Conservation (phyloP, 768 basidiomycete species). For the Tricholoma flavovirens region DNA sequence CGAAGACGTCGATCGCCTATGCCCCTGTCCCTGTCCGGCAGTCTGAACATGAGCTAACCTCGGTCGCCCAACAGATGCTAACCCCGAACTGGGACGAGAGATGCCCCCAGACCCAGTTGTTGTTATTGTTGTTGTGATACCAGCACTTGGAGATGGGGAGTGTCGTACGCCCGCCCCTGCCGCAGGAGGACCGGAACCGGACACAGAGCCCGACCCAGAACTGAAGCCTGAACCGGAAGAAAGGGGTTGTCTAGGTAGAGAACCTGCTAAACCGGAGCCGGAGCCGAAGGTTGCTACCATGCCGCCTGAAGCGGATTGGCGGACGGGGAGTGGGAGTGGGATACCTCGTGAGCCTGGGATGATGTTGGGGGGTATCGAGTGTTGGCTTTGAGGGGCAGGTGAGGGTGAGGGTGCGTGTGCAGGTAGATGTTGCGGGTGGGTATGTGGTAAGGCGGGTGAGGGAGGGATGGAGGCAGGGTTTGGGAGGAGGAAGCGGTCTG, state of each 20-base stretch:
- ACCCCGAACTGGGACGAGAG: background rate
- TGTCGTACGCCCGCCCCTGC: background rate
- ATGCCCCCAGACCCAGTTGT: background rate
- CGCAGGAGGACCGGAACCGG: background rate
- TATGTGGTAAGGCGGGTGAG: background rate
- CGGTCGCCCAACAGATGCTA: background rate
- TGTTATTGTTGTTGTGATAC: background rate
- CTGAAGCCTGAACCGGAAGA: background rate
- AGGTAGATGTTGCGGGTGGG: background rate
- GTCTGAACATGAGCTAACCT: background rate
- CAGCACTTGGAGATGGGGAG: background rate
- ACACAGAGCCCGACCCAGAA: background rate
- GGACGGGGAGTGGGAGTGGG: constrained; percentile 11
- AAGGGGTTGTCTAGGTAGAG: constrained; percentile 1
- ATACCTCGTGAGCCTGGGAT: constrained; percentile 1
- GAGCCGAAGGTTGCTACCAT: constrained; percentile 7
- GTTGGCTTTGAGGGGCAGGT: constrained; percentile 20
- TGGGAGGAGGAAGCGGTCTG: constrained; percentile 34
- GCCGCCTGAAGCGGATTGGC: constrained; percentile 5
- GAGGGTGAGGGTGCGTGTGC: background rate
- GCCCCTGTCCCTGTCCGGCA: background rate
- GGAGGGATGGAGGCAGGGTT: constrained; percentile 3
- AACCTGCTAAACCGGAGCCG: background rate
- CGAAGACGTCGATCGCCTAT: constrained; percentile 6
- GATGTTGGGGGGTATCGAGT: constrained; percentile 21